A percentile compares a stretch with the other conserved stretches of the same genome.
These are phyloP conservation scores for Aspergillus tubingensis DNA, from an alignment of 2,329 filamentous ascomycete genomes.

Conservation along the genomic window DNA sequence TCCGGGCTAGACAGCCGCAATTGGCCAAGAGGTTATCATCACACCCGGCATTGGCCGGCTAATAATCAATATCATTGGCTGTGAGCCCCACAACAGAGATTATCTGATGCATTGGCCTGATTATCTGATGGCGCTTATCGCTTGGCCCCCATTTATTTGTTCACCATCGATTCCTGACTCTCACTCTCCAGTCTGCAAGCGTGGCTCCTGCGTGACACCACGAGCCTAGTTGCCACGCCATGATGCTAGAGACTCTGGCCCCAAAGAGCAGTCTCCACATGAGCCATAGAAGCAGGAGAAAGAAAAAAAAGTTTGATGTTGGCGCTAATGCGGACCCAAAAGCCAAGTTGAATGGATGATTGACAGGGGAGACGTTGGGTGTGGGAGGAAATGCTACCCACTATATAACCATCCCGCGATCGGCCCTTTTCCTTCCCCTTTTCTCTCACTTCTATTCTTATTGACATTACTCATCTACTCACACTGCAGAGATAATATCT, in stretches of 20 bases:
- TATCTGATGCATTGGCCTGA: background rate
- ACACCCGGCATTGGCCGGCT: background rate
- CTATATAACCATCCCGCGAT: background rate
- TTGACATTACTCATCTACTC: background rate
- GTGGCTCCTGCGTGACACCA: background rate
- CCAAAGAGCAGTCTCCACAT: background rate
- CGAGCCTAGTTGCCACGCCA: background rate
- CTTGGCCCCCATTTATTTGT: background rate
- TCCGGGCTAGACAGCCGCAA: background rate
- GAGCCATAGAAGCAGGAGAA: background rate
- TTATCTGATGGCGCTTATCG: slow-evolving; percentile 4
- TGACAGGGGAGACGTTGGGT: background rate
- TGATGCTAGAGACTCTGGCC: background rate
- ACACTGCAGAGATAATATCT: background rate
- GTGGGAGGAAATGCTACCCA: background rate
- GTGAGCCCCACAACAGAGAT: background rate
- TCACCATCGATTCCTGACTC: background rate
- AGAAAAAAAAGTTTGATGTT: background rate
- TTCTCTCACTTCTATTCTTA: background rate
- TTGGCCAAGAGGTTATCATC: background rate
- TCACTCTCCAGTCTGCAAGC: background rate
- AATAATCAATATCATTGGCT: background rate
- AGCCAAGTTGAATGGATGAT: background rate
- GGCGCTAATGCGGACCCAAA: background rate
- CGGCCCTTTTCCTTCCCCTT: background rate